These are phyloP conservation scores for Phenoliferia sp. DNA, from an alignment of 1,284 basidiomycete genomes.

Conservation along the genomic window DNA sequence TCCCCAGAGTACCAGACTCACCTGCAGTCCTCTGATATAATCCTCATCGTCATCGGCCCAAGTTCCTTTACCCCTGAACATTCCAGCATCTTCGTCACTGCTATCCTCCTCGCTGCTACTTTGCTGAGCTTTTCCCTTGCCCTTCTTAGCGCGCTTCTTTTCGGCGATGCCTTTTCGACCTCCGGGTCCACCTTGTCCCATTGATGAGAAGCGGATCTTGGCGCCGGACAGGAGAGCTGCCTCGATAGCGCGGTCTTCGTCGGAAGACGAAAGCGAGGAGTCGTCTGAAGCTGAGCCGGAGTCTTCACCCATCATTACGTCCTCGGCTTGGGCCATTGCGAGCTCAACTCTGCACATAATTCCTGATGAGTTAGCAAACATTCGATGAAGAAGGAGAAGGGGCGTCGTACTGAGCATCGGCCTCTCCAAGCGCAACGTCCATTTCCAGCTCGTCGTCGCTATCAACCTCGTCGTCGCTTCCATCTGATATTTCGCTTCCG, in stretches of 20 bases:
- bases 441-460: slow-evolving; percentile 26
- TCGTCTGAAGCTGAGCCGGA: slow-evolving; percentile 18
- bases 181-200: slow-evolving; percentile 16
- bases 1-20: background rate
- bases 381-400: no score
- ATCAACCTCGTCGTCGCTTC: slow-evolving; percentile 22
- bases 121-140: slow-evolving; percentile 16
- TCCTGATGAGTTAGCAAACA: background rate
- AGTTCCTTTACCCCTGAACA: slow-evolving; percentile 13
- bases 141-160: slow-evolving; percentile 23
- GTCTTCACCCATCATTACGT: slow-evolving; percentile 9
- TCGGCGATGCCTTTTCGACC: slow-evolving; percentile 14
- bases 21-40: slow-evolving; percentile 24
- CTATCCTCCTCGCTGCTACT: slow-evolving; percentile 2
- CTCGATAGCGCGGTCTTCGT: slow-evolving; percentile 19
- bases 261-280: no score
- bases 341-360: slow-evolving; percentile 18
- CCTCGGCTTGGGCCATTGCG: slow-evolving; percentile 14
- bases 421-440: slow-evolving; percentile 26
- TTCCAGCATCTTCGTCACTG: slow-evolving; percentile 11
- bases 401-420: slow-evolving; percentile 21
- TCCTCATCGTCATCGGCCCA: slow-evolving; percentile 30
- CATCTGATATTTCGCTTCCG: slow-evolving; percentile 6
- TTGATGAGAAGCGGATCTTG: slow-evolving; percentile 14
- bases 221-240: slow-evolving; percentile 20